Conservation (phyloP, 495 filamentous ascomycete genomes). For the Lepidopterella palustris region DNA sequence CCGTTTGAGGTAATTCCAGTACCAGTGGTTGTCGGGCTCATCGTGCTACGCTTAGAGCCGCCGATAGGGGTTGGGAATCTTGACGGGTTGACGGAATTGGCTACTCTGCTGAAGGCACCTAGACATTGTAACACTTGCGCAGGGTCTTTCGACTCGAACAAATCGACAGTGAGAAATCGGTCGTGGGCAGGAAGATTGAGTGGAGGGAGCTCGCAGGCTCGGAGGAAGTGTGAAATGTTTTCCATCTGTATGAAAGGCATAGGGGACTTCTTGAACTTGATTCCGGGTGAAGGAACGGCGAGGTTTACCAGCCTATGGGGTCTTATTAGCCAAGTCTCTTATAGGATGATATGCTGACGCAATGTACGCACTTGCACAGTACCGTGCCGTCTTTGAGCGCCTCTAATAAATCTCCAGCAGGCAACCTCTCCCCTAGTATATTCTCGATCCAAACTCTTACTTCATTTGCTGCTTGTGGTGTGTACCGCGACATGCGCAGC, state of each 20-base stretch:
- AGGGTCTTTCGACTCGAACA: constrained; percentile 94
- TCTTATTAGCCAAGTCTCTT: not conserved
- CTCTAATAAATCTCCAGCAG: constrained; percentile 71
- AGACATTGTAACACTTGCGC: constrained; percentile 94
- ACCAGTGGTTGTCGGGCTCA: constrained; percentile 69
- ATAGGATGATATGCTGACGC: not conserved
- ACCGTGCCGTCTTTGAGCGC: constrained; percentile 81
- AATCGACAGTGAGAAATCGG: constrained; percentile 93
- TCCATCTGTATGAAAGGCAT: constrained; percentile 99
- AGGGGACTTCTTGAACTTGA: constrained; percentile 71
- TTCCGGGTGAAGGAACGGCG: constrained; percentile 65
- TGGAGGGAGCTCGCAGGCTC: constrained; percentile 74
- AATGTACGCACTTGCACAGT: constrained; percentile 69
- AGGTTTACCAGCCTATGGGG: constrained; percentile 70
- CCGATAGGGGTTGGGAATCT: constrained; percentile 69
- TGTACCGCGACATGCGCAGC: constrained; percentile 89
- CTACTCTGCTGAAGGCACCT: constrained; percentile 81
- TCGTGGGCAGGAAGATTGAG: constrained; percentile 88
- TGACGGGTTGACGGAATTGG: constrained; percentile 67
- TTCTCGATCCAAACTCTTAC: constrained; percentile 82
- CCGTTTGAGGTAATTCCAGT: constrained; percentile 42
- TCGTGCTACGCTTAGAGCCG: constrained; percentile 46
- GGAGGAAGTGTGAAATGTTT: constrained; percentile 95
- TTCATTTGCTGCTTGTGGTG: constrained; percentile 82
- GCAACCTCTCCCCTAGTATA: constrained; percentile 64